Percentiles rank a stretch among this genome's conserved stretches.
phyloP scores from a whole-genome alignment of 140 eudicot species.

The Senecio squalidus region DNA sequence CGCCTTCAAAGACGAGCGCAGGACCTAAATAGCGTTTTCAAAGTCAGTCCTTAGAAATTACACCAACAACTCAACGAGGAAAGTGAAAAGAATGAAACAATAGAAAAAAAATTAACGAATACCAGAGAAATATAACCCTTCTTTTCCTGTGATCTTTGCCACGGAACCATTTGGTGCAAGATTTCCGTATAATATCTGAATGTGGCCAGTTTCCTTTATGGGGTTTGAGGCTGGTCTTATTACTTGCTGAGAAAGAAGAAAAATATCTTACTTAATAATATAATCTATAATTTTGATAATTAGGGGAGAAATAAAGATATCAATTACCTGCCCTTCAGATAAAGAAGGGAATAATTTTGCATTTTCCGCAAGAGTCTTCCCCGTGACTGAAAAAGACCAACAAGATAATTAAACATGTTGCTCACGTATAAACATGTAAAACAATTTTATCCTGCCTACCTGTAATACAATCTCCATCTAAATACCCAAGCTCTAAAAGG shows the following conservation, averaged over 20 bases:
- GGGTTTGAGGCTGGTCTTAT: slow-evolving; percentile 85
- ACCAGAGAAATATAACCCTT: slow-evolving; percentile 96
- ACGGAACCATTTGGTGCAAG: slow-evolving; percentile 99
- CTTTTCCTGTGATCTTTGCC: slow-evolving; percentile 98
- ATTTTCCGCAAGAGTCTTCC: slow-evolving; percentile 87
- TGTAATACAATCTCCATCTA: slow-evolving; percentile 96
- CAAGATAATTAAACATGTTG: background rate
- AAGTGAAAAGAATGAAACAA: background rate
- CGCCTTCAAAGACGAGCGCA: slow-evolving; percentile 96
- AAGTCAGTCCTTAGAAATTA: slow-evolving; percentile 27
- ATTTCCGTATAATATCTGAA: slow-evolving; percentile 86
- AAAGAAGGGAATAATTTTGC: slow-evolving; percentile 75
- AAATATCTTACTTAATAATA: background rate
- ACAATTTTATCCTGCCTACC: slow-evolving; percentile 35
- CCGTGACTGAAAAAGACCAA: slow-evolving; percentile 54
- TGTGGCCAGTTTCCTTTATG: slow-evolving; percentile 78
- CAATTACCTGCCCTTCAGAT: slow-evolving; percentile 82
- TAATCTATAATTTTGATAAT: background rate
- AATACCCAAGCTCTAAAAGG: slow-evolving; percentile 78
- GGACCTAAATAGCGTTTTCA: slow-evolving; percentile 46
- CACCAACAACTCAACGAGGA: background rate
- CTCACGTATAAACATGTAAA: background rate
- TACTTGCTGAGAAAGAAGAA: slow-evolving; percentile 58
- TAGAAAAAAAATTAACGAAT: background rate
- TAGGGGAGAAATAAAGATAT: background rate